Evolutionary conservation across 208 protist species (phyloP).

Genomic region (Angomonas ambiguus): DNA sequence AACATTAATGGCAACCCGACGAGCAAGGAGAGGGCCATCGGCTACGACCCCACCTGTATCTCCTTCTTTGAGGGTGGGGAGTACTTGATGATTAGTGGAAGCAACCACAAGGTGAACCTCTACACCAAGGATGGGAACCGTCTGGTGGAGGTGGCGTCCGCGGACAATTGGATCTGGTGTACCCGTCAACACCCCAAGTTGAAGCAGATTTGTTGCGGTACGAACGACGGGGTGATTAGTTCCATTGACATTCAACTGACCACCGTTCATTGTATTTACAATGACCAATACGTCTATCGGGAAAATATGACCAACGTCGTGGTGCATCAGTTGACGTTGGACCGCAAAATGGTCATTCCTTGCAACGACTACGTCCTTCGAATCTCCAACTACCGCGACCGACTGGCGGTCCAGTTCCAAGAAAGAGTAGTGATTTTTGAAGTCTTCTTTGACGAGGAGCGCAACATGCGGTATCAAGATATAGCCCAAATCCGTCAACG

Average conservation of each 20-base stretch:
- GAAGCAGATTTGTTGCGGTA: constrained; percentile 80
- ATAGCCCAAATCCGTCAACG: constrained; percentile 90
- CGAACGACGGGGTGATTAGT: constrained; percentile 88
- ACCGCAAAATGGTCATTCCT: constrained; percentile 81
- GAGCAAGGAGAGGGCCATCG: constrained; percentile 70
- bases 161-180: constrained; percentile 87
- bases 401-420: constrained; percentile 92
- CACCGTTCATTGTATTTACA: constrained; percentile 93
- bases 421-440: constrained; percentile 94
- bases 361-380: constrained; percentile 95
- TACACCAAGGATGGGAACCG: constrained; percentile 86
- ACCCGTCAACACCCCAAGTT: constrained; percentile 70
- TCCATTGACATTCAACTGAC: constrained; percentile 83
- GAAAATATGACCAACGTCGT: constrained; percentile 95
- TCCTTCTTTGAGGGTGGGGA: constrained; percentile 89
- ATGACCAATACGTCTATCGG: constrained; percentile 94
- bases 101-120: constrained; percentile 87
- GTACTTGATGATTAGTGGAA: constrained; percentile 93
- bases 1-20: constrained; percentile 72
- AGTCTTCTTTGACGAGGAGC: constrained; percentile 87
- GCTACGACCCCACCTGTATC: constrained; percentile 93
- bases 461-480: constrained; percentile 84
- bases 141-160: constrained; percentile 65
- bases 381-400: constrained; percentile 92
- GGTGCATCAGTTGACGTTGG: constrained; percentile 91